phyloP scores from a whole-genome alignment of 2,329 filamentous ascomycete genomes.

The Pseudohalonectria lignicola region DNA sequence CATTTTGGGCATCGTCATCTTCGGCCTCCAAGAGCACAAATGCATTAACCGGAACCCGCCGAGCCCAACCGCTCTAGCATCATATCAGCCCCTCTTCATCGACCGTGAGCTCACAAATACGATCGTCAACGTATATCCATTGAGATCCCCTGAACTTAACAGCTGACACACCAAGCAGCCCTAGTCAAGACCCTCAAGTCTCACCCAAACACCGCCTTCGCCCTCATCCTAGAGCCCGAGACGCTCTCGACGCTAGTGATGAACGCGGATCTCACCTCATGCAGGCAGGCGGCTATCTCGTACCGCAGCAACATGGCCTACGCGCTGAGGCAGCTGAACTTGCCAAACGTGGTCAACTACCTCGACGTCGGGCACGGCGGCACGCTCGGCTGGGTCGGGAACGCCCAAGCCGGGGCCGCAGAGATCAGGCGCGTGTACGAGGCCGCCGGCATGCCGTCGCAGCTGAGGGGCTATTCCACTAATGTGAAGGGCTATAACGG shows the following conservation, averaged over 20 bases:
- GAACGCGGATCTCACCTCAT: slow-evolving; percentile 42
- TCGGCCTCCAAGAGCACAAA: slow-evolving; percentile 52
- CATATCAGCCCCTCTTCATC: slow-evolving; percentile 29
- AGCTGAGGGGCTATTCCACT: slow-evolving; percentile 25
- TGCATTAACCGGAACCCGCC: slow-evolving; percentile 51
- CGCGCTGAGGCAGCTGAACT: slow-evolving; percentile 42
- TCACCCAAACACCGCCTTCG: slow-evolving; percentile 38
- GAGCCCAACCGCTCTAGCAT: slow-evolving; percentile 34
- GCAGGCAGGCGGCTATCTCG: slow-evolving; percentile 37
- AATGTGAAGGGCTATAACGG: slow-evolving; percentile 28
- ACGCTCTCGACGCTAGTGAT: slow-evolving; percentile 52
- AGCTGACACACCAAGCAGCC: slow-evolving; percentile 11
- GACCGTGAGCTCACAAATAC: slow-evolving; percentile 18
- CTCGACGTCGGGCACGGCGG: slow-evolving; percentile 53
- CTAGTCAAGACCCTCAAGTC: slow-evolving; percentile 39
- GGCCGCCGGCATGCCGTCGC: slow-evolving; percentile 21
- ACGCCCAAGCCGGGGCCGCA: slow-evolving; percentile 28
- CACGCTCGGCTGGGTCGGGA: slow-evolving; percentile 53
- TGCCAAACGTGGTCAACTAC: slow-evolving; percentile 52
- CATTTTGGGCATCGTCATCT: slow-evolving; percentile 42
- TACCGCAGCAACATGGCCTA: slow-evolving; percentile 46
- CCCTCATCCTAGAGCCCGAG: slow-evolving; percentile 43
- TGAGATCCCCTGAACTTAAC: not conserved
- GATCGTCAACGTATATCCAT: not conserved
- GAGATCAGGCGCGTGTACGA: slow-evolving; percentile 27